A percentile compares a stretch with the other conserved stretches of the same genome.
Evolutionary conservation across 805 yeast species (phyloP).

Genomic region (Clavispora fructus): DNA sequence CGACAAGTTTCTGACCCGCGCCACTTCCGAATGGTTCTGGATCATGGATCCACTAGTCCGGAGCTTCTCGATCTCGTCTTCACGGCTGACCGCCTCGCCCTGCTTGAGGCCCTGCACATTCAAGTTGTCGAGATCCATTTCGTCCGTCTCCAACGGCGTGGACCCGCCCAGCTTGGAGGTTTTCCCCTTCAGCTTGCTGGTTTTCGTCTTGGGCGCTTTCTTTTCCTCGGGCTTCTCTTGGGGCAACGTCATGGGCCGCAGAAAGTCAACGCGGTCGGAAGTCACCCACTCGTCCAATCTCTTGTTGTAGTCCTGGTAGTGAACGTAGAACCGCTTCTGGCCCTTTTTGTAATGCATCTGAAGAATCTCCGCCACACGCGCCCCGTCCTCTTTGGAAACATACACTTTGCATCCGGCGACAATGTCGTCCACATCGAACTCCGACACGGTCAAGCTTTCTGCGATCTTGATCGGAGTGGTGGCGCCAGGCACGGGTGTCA

Average conservation of each 20-base stretch:
- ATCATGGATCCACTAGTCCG: constrained; percentile 98
- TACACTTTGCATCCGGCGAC: constrained; percentile 76
- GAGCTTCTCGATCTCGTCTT: constrained; percentile 86
- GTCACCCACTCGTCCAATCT: constrained; percentile 95
- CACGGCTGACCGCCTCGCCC: constrained; percentile 72
- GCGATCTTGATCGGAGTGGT: constrained; percentile 7
- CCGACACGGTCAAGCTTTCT: neutral
- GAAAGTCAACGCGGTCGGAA: constrained; percentile 63
- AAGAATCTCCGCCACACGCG: constrained; percentile 78
- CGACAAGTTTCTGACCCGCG: constrained; percentile 80
- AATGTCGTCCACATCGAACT: constrained; percentile 44
- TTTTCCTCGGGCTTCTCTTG: constrained; percentile 50
- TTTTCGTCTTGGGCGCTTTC: constrained; percentile 28
- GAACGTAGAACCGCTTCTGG: constrained; percentile 80
- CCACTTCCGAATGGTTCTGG: constrained; percentile 78
- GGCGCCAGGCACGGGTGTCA: constrained; percentile 6
- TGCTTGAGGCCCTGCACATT: constrained; percentile 77
- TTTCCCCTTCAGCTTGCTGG: constrained; percentile 4
- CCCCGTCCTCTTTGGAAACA: constrained; percentile 76
- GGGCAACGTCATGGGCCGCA: constrained; percentile 68
- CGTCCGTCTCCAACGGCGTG: constrained; percentile 39
- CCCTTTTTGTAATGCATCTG: constrained; percentile 73
- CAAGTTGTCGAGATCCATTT: constrained; percentile 78
- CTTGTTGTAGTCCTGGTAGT: constrained; percentile 89
- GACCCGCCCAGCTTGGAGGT: constrained; percentile 24